These are phyloP conservation scores for Dothideomycetes sp. DNA, from an alignment of 2,329 filamentous ascomycete species.

Conservation along the genomic window DNA sequence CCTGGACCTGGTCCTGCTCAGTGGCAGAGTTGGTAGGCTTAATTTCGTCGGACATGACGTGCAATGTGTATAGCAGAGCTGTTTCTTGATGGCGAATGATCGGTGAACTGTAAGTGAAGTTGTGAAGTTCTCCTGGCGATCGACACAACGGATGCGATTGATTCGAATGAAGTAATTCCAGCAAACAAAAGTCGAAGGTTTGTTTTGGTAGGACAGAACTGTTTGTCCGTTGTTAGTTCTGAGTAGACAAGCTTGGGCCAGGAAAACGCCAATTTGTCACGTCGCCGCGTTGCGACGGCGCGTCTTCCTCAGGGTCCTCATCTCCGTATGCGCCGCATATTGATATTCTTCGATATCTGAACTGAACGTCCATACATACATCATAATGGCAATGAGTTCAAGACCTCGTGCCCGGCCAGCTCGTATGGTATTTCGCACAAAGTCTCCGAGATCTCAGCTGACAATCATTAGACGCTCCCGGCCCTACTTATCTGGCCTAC, in stretches of 20 bases:
- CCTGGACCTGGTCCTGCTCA: slow-evolving; percentile 34
- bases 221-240: neutral
- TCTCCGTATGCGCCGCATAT: neutral
- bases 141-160: neutral
- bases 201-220: neutral
- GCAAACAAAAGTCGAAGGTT: neutral
- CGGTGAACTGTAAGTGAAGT: neutral
- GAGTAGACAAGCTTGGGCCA: no score
- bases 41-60: slow-evolving; percentile 16
- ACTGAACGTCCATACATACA: neutral
- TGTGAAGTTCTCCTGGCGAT: neutral
- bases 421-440: slow-evolving; percentile 28
- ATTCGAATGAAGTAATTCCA: neutral
- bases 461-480: slow-evolving; percentile 56
- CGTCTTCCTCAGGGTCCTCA: no score
- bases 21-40: slow-evolving; percentile 14
- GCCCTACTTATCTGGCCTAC: slow-evolving; percentile 78
- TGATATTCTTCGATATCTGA: neutral
- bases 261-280: neutral
- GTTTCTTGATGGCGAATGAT: neutral
- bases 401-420: slow-evolving; percentile 53
- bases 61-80: neutral
- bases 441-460: slow-evolving; percentile 5
- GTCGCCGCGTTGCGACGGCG: no score
- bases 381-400: slow-evolving; percentile 17